phyloP scores from a whole-genome alignment of 768 basidiomycete species.

The Pholiota microspora region DNA sequence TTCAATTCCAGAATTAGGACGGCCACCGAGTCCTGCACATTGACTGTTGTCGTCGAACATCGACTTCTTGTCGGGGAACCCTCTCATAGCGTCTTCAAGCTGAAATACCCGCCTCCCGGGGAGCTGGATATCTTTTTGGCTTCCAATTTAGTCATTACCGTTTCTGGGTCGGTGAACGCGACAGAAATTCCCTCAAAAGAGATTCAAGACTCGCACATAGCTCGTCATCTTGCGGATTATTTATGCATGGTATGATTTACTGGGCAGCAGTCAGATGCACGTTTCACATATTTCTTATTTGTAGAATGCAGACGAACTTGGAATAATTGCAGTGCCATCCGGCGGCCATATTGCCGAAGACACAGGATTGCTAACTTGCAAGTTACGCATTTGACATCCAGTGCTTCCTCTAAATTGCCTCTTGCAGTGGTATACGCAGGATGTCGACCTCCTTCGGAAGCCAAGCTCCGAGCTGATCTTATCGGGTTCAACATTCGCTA shows the following conservation, averaged over 20 bases:
- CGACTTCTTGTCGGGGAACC: slow-evolving; percentile 32
- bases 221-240: slow-evolving; percentile 47
- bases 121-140: slow-evolving; percentile 48
- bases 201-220: slow-evolving; percentile 49
- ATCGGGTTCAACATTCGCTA: slow-evolving; percentile 23
- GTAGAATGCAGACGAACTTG: slow-evolving; percentile 61
- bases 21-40: slow-evolving; percentile 37
- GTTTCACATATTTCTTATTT: slow-evolving; percentile 4
- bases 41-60: slow-evolving; percentile 48
- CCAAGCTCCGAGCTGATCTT: slow-evolving; percentile 16
- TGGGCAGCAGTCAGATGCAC: slow-evolving; percentile 5
- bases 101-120: slow-evolving; percentile 36
- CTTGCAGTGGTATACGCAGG: slow-evolving; percentile 38
- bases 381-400: background rate
- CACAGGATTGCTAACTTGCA: slow-evolving; percentile 36
- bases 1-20: slow-evolving; percentile 40
- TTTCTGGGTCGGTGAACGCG: slow-evolving; percentile 55
- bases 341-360: slow-evolving; percentile 42
- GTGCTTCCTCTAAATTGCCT: slow-evolving; percentile 1
- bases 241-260: slow-evolving; percentile 41
- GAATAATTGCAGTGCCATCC: slow-evolving; percentile 53
- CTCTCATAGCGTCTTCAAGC: slow-evolving; percentile 23
- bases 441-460: slow-evolving; percentile 29
- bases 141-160: slow-evolving; percentile 47
- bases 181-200: slow-evolving; percentile 33